Percentiles rank a stretch among this genome's conserved stretches.
Evolutionary conservation across 495 filamentous ascomycete species (phyloP).

Genomic region (Lophiotrema nucula): DNA sequence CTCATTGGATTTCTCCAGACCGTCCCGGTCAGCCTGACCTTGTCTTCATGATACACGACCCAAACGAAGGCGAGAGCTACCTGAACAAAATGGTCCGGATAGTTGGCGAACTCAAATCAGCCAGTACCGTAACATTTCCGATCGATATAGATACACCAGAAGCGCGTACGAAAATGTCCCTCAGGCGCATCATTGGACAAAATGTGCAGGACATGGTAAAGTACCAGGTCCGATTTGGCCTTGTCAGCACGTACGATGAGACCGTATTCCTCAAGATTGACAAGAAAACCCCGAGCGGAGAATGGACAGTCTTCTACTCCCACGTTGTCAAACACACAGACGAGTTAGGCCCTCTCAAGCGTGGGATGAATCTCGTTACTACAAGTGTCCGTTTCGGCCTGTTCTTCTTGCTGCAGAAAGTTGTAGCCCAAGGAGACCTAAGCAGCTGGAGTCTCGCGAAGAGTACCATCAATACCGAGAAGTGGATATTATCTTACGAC

Average conservation of each 20-base stretch:
- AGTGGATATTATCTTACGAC: too few relatives aligned
- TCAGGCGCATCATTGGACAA: not conserved
- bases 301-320: not conserved
- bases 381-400: not conserved
- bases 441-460: too few relatives aligned
- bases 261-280: not conserved
- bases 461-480: too few relatives aligned
- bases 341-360: not conserved
- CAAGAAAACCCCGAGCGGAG: not conserved
- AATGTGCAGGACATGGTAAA: not conserved
- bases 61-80: not conserved
- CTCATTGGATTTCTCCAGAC: too few relatives aligned
- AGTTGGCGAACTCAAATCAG: not conserved
- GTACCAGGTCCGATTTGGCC: not conserved
- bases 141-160: not conserved
- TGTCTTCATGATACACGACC: too few relatives aligned
- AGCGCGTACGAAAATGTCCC: not conserved
- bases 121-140: not conserved
- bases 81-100: not conserved
- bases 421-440: too few relatives aligned
- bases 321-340: not conserved
- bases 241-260: not conserved
- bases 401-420: not conserved
- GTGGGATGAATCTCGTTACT: not conserved
- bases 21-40: too few relatives aligned